Evolutionary conservation across 2,329 filamentous ascomycete species (phyloP), one percentile per base, ranked within the genome.

Genomic region (Fusarium sp.): DNA sequence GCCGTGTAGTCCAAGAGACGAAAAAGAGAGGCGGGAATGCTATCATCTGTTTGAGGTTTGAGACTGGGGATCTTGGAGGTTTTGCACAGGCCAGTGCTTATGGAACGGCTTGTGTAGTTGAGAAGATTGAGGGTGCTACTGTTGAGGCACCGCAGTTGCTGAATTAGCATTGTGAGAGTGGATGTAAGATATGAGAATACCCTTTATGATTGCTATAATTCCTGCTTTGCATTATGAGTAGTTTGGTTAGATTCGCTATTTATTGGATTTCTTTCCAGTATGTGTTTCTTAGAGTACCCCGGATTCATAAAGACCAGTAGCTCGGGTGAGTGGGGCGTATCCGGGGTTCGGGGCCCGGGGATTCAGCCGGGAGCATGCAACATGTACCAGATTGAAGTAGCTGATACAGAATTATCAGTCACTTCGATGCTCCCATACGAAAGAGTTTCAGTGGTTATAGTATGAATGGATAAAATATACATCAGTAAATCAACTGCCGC

Each of bases 21-120:
- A 86, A 88, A 80, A 78, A 78, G 61, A 82, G 87, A 38, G 87
- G 88, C 4, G 88, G 88, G 9, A 90, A 90, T 75, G 88, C 88
- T 24, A 79, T 90, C 69, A 86, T 90, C 70, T 86, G 85, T 53
- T 78, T 90, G 68, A 82, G 87, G 45, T 90, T 90, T 72, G 88
- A 90, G 73, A 82, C 85, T 4, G 83, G 83, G 7, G 86, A 87
- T 64, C 78, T 89, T 68, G 85, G 82, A 29, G 83, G 84, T 4
- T 89, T 86, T 72, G 85, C 86, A 4, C 87, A 89, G 78, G 85
- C 87, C 43, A 88, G 86, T 64, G 87, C 87, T 1, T 90, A 89
- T 73, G 88, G 88, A 4, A 90, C 88, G 6, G 88, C 88, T 4
- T 86, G 84, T 53, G 71, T 88, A 15, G 82, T 89, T 27, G 87